These are phyloP conservation scores for Chlorella sp. DNA, from an alignment of 139 green algal genomes.

Conservation along the genomic window DNA sequence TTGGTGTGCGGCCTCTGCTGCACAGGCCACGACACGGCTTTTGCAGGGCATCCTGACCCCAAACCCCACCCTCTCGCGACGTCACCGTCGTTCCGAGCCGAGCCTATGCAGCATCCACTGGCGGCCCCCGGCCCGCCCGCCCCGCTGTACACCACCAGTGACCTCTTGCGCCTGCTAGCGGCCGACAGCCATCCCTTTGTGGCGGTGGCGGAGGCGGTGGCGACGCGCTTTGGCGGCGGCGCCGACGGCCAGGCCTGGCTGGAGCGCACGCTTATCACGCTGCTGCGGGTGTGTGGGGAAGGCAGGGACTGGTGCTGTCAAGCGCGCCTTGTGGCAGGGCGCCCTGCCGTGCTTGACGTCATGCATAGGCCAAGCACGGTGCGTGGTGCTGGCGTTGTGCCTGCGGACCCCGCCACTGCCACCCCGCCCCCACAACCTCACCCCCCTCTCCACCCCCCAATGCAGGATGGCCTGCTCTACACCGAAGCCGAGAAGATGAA, in stretches of 20 bases:
- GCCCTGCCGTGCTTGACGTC: no score
- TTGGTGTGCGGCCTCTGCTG: neutral
- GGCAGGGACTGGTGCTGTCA: neutral
- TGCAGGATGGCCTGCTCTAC: slow-evolving; percentile 33
- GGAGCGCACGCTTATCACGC: slow-evolving; percentile 1
- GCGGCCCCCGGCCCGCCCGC: neutral
- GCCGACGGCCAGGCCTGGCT: slow-evolving; percentile 17
- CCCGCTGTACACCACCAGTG: slow-evolving; percentile 12
- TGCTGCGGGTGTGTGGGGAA: slow-evolving; percentile 13
- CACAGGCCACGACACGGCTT: neutral
- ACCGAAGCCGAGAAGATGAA: slow-evolving; percentile 30
- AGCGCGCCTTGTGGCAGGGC: neutral
- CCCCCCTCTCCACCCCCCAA: neutral
- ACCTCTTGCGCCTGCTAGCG: slow-evolving; percentile 17
- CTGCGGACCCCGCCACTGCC: neutral
- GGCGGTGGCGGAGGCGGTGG: slow-evolving; percentile 17
- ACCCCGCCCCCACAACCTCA: neutral
- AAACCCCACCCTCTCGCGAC: no score
- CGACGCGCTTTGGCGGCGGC: neutral
- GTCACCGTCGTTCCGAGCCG: no score
- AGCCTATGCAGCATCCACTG: no score
- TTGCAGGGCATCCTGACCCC: neutral
- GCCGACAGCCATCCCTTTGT: neutral
- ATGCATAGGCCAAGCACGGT: neutral
- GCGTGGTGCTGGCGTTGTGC: neutral